Base-by-base conservation (phyloP, 305 asterid species). In the Petunia hybrid region DNA sequence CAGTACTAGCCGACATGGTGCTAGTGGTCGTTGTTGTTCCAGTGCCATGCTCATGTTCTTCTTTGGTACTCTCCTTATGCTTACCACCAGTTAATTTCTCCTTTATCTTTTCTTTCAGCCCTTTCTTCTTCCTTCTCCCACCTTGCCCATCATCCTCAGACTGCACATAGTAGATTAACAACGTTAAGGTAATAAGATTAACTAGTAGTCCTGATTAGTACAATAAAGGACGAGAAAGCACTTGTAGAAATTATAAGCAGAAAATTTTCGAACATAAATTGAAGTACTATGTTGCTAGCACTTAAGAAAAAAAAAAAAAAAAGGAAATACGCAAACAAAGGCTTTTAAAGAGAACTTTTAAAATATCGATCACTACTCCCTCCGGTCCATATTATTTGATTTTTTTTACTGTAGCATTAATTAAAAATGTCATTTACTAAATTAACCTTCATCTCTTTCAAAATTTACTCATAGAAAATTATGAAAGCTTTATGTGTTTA, bases 131-230 rank as follows among this genome's bases (percentile, higher is more conserved):
- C 76, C 91, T 91, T 38, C 94, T 88, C 55, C 94, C 97, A 39
- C 98, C 98, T 84, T 86, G 83, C 60, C 92, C 98, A 5, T 93
- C 97, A 40, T 91, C 97, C 86, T 93, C 99, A 4, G 94, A 89
- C 95, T 89, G 55, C 79, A 81, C 5, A 16, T 2, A 1, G 40
- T 41, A 66, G 60, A 41, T 76, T 10, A 8, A 7, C 16, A 53
- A 2, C 5, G 5, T 35, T 31, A 40, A 63, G 6, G 31, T 35
- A 76, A 16, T 41, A 51, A 5, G 1, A n/a, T 8, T 36, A 36
- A 36, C 31, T 59, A 8, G 1, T 35, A 16, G 2, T 5, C 7
- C 8, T 0, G 22, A 22, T 22, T 22, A 22, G 22, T 22, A 22
- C 5, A 22, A 4, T 2, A 48, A 3, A n/a, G 42, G 13, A 5